A percentile compares a stretch with the other conserved stretches of the same genome.
These are phyloP conservation scores for Pseudogymnoascus sp. DNA, from an alignment of 2,329 filamentous ascomycete genomes.

Conservation along the genomic window DNA sequence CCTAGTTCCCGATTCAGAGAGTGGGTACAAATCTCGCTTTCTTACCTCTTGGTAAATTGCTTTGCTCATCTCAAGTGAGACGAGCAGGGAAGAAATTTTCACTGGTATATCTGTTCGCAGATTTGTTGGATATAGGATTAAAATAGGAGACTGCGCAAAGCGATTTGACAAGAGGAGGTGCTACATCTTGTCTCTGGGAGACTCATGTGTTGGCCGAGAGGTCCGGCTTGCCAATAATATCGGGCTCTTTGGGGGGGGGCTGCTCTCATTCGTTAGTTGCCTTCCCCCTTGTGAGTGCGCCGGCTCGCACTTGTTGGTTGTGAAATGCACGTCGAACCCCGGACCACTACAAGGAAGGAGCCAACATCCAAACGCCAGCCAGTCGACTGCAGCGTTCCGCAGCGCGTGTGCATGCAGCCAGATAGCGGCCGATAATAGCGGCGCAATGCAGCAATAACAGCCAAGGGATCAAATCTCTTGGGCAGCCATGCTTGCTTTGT, in stretches of 20 bases:
- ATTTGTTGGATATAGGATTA: conserved; percentile 6
- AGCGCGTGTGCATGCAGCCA: conserved; percentile 8
- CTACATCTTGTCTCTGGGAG: neutral
- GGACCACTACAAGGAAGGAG: neutral
- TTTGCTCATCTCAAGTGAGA: conserved; percentile 11
- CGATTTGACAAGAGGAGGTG: conserved; percentile 1
- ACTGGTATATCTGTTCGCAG: conserved; percentile 7
- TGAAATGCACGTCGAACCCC: conserved; percentile 9
- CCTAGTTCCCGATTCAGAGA: conserved; percentile 11
- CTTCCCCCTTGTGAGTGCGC: neutral
- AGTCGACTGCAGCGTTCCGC: neutral
- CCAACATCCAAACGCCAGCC: conserved; percentile 9
- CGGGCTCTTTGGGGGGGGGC: neutral
- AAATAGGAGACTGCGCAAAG: conserved; percentile 9
- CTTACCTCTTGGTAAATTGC: conserved; percentile 12
- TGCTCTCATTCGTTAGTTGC: conserved; percentile 2
- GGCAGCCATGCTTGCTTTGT: conserved; percentile 4
- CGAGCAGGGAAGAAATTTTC: conserved; percentile 10
- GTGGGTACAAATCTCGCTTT: conserved; percentile 11
- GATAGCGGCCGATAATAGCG: conserved; percentile 9
- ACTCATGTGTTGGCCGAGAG: conserved; percentile 7
- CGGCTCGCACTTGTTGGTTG: conserved; percentile 8
- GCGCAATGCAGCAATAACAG: neutral
- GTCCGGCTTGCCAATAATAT: neutral
- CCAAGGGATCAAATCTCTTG: conserved; percentile 6